A percentile compares a stretch with the other conserved stretches of the same genome.
Conservation (phyloP, 2,329 filamentous ascomycete species). For the Talaromyces islandicus region DNA sequence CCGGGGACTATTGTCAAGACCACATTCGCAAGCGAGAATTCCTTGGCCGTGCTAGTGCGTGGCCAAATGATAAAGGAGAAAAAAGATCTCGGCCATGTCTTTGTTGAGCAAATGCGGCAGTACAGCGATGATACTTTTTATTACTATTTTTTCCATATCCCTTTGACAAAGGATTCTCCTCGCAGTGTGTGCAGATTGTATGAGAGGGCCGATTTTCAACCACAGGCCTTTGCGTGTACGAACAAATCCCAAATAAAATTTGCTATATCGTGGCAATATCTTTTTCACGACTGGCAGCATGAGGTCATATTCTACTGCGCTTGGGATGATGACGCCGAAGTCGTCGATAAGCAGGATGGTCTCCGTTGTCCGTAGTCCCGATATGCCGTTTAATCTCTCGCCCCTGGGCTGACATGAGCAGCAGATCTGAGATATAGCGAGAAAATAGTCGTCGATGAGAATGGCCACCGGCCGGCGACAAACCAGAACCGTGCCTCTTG, state of each 20-base stretch:
- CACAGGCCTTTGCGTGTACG: slow-evolving; percentile 23
- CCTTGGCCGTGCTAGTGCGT: slow-evolving; percentile 28
- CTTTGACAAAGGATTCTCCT: slow-evolving; percentile 11
- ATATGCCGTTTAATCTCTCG: neutral
- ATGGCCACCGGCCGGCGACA: neutral
- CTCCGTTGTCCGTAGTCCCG: neutral
- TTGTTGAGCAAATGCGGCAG: slow-evolving; percentile 16
- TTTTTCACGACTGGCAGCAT: slow-evolving; percentile 14
- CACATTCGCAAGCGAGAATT: slow-evolving; percentile 16
- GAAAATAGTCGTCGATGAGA: neutral
- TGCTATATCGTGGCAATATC: slow-evolving; percentile 33
- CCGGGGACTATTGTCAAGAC: slow-evolving; percentile 26
- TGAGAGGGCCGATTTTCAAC: slow-evolving; percentile 22
- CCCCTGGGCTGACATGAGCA: neutral
- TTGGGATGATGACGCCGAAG: slow-evolving; percentile 6
- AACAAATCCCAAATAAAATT: slow-evolving; percentile 16
- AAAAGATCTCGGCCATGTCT: slow-evolving; percentile 16
- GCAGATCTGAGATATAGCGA: neutral
- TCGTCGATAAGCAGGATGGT: slow-evolving; percentile 8
- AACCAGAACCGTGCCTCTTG: neutral
- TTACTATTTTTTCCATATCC: slow-evolving; percentile 21
- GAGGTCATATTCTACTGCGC: slow-evolving; percentile 26
- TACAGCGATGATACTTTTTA: neutral
- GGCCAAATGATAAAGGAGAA: slow-evolving; percentile 17
- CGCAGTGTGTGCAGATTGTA: slow-evolving; percentile 23